phyloP scores from a whole-genome alignment of 75 land plant species.

The Pseudotsuga menziesii region DNA sequence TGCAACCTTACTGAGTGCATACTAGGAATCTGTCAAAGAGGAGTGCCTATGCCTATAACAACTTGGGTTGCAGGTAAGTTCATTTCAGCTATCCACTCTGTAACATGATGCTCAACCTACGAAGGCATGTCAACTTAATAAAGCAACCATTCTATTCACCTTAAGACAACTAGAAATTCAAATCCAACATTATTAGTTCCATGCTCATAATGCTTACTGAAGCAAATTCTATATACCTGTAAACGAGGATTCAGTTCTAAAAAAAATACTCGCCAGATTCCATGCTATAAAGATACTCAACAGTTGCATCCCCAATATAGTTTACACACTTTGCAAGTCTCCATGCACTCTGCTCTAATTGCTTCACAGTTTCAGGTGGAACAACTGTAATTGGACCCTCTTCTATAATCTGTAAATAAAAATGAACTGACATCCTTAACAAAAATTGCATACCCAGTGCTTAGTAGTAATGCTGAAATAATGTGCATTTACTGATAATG shows the following conservation, averaged over 20 bases:
- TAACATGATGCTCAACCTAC: conserved; percentile 99
- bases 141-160: background rate
- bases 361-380: conserved; percentile 68
- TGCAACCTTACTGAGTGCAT: conserved; percentile 9
- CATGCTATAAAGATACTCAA: conserved; percentile 98
- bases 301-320: conserved; percentile 99
- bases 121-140: background rate
- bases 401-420: conserved; percentile 79
- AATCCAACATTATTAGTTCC: background rate
- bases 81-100: conserved; percentile 99
- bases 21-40: conserved; percentile 99
- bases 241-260: conserved; percentile 96
- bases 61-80: conserved; percentile 97
- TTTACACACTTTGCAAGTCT: conserved; percentile 88
- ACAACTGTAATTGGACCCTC: conserved; percentile 99
- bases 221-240: conserved; percentile 54
- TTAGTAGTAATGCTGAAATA: background rate
- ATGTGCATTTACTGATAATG: background rate
- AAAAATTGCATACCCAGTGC: conserved; percentile 7
- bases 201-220: background rate
- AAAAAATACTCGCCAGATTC: conserved; percentile 94
- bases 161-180: background rate
- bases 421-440: background rate
- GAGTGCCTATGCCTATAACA: conserved; percentile 96
- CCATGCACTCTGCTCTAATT: conserved; percentile 92